Percentiles rank a stretch among this genome's conserved stretches.
These are phyloP conservation scores for Fennellomyces sp. DNA, from an alignment of 371 early-diverging fungal genomes.

Conservation along the genomic window DNA sequence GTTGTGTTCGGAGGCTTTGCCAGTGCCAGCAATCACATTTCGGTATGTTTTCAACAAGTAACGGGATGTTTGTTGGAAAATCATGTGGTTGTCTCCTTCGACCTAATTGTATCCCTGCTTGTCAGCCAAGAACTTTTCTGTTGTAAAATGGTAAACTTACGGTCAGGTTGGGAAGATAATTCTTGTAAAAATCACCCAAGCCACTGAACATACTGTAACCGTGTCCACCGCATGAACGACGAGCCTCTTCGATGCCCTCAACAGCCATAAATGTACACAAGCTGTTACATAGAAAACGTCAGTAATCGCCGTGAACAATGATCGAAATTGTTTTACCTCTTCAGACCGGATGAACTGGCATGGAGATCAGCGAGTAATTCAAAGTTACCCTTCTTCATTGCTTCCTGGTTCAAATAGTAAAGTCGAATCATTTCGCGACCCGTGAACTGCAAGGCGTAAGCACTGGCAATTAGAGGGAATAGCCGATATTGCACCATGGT, in stretches of 20 bases:
- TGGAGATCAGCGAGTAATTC: conserved; percentile 78
- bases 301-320: neutral
- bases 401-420: conserved; percentile 61
- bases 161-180: conserved; percentile 63
- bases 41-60: conserved; percentile 66
- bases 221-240: conserved; percentile 80
- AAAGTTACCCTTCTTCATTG: conserved; percentile 56
- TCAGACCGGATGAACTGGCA: conserved; percentile 83
- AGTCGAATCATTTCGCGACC: conserved; percentile 63
- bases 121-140: too few species aligned
- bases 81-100: conserved; percentile 80
- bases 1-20: conserved; percentile 49
- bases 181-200: conserved; percentile 69
- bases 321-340: conserved; percentile 32
- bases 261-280: conserved; percentile 74
- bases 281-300: too few species aligned
- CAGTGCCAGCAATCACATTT: conserved; percentile 53
- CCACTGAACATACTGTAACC: conserved; percentile 81
- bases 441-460: conserved; percentile 74
- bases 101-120: conserved; percentile 26
- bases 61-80: conserved; percentile 75
- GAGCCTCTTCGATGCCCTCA: conserved; percentile 78
- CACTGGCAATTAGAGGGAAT: conserved; percentile 70
- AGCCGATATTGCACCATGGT: conserved; percentile 77
- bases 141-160: conserved; percentile 24